Evolutionary conservation across 2,329 filamentous ascomycete genomes (phyloP).

Genomic region (Phoma sp.): DNA sequence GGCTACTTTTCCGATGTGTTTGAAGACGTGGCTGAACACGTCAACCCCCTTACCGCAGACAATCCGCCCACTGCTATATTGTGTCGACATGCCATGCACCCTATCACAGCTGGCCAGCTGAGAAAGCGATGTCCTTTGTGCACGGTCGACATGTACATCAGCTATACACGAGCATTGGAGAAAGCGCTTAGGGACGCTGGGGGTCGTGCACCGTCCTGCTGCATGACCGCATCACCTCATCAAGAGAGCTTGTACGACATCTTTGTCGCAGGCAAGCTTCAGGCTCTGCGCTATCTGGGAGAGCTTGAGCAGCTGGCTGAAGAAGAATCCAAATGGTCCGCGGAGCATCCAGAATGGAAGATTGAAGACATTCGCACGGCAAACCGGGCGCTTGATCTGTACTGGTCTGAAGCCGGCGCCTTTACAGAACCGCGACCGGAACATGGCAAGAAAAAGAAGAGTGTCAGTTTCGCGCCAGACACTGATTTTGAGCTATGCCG

Average conservation of each 20-base stretch:
- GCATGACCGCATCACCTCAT: constrained; percentile 27
- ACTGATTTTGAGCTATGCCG: constrained; percentile 33
- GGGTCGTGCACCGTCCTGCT: constrained; percentile 28
- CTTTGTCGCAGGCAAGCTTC: constrained; percentile 34
- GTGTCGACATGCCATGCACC: constrained; percentile 35
- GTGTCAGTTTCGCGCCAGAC: constrained; percentile 27
- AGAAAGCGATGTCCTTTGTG: constrained; percentile 38
- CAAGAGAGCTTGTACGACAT: constrained; percentile 32
- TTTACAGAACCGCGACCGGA: not conserved
- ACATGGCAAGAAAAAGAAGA: constrained; percentile 13
- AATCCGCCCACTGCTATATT: constrained; percentile 22
- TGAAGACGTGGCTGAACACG: constrained; percentile 31
- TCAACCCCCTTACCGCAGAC: constrained; percentile 13
- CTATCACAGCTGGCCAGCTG: constrained; percentile 17
- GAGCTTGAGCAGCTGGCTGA: constrained; percentile 30
- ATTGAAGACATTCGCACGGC: constrained; percentile 30
- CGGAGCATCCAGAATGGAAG: constrained; percentile 15
- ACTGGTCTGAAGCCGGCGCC: constrained; percentile 30
- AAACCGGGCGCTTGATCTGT: constrained; percentile 30
- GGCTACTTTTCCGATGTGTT: constrained; percentile 41
- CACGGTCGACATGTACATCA: constrained; percentile 32
- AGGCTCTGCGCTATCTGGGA: constrained; percentile 26
- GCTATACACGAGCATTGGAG: constrained; percentile 34
- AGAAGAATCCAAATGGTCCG: constrained; percentile 28
- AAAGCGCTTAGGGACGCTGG: constrained; percentile 29